phyloP scores from a whole-genome alignment of 306 rosid genomes.

The Astragalus membranaceus region DNA sequence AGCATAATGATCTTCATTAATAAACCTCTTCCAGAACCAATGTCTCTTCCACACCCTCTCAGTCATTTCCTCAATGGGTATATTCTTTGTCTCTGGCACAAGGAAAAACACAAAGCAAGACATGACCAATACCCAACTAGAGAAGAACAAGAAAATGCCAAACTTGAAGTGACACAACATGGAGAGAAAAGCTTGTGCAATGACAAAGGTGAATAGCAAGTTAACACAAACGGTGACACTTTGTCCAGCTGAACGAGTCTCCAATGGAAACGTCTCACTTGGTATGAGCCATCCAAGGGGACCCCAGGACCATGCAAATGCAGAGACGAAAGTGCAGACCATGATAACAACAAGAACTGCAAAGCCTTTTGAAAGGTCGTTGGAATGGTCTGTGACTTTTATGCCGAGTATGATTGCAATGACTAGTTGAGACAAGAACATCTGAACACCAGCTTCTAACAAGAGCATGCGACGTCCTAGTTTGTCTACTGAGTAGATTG shows the following conservation, averaged over 20 bases:
- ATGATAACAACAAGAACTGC: slow-evolving; percentile 57
- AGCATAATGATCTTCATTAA: slow-evolving; percentile 28
- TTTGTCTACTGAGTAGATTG: slow-evolving; percentile 76
- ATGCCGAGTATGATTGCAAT: slow-evolving; percentile 58
- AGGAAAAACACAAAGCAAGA: slow-evolving; percentile 49
- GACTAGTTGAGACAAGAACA: slow-evolving; percentile 66
- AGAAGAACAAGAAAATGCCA: slow-evolving; percentile 86
- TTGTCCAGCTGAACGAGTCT: slow-evolving; percentile 85
- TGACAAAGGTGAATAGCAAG: slow-evolving; percentile 68
- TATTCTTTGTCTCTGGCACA: slow-evolving; percentile 75
- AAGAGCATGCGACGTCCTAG: slow-evolving; percentile 67
- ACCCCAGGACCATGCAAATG: slow-evolving; percentile 98
- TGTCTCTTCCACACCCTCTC: slow-evolving; percentile 87
- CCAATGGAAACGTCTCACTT: slow-evolving; percentile 76
- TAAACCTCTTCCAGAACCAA: slow-evolving; percentile 82
- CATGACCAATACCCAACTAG: slow-evolving; percentile 77
- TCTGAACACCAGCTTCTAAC: slow-evolving; percentile 83
- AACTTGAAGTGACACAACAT: slow-evolving; percentile 81
- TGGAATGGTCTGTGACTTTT: slow-evolving; percentile 42
- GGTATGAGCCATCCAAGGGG: slow-evolving; percentile 91
- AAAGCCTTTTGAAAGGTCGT: slow-evolving; percentile 31
- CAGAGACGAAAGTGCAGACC: slow-evolving; percentile 68
- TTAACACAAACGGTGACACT: slow-evolving; percentile 75
- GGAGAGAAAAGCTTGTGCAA: slow-evolving; percentile 78
- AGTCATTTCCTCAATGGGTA: slow-evolving; percentile 88